Evolutionary conservation across 352 stramenopile genomes (phyloP), one percentile per base, ranked within the genome.

Genomic region (Globisporangium ultimum): DNA sequence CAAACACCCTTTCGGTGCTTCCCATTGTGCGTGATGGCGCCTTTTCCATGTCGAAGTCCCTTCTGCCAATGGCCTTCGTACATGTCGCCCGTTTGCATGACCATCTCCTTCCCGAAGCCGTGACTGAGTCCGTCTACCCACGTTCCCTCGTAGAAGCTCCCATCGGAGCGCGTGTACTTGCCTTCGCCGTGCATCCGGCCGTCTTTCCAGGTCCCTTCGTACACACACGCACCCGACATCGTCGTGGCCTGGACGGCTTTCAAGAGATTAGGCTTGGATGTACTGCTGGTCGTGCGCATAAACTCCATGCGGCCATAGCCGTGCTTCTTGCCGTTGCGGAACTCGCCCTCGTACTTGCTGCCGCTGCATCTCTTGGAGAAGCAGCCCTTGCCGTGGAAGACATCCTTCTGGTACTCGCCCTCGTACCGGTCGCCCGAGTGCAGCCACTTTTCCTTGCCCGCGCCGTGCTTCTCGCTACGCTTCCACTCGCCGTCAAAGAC

Each of bases 221-320:
- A 91, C 4, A 71, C 61, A 0, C 67, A 68, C 18, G 64, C 40
- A 22, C 45, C 46, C 28, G 28, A 36, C 28, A 5, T 49, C 21
- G n/a, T 32, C 7, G 53, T 48, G 2, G 54, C 13, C 1, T 55
- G 18, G 7, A 60, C 48, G 6, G 42, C 18, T 41, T 67, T 69
- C 17, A 65, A 36, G 28, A 36, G 28, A 36, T 10, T 5, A 36
- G 28, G 28, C 7, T 36, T 36, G 28, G 28, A 36, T 10, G 4
- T 10, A 36, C 28, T 36, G 28, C 28, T 36, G 28, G 2, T 36
- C 28, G 8, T 10, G 28, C 28, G 28, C 28, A 41, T 62, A 45
- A 87, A 91, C 48, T 87, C 76, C 77, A 91, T 91, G 34, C 78
- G 71, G 3, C 81, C 81, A 18, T 61, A 61, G 17, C 79, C 81